Conservation (phyloP, 2,329 filamentous ascomycete species). For the Aureobasidium leucospermi region DNA sequence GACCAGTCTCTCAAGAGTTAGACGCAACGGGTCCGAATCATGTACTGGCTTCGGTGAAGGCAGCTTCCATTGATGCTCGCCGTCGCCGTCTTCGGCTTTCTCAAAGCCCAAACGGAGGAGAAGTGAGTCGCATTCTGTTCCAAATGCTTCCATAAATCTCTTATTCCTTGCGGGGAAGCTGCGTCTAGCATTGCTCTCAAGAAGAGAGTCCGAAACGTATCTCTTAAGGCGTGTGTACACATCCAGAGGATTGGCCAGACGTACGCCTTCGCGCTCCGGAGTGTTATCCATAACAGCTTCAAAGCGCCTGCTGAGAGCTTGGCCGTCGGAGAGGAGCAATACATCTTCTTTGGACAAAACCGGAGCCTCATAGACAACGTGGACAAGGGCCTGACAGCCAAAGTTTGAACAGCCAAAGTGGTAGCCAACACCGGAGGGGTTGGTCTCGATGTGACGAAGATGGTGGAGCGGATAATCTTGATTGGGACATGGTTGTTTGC, state of each 20-base stretch:
- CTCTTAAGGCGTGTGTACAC: constrained; percentile 50
- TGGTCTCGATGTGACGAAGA: constrained; percentile 28
- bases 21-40: constrained; percentile 23
- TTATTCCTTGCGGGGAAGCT: constrained; percentile 55
- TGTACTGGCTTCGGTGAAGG: constrained; percentile 20
- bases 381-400: constrained; percentile 48
- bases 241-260: constrained; percentile 45
- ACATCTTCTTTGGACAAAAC: constrained; percentile 44
- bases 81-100: constrained; percentile 22
- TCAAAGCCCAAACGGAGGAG: constrained; percentile 53
- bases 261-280: constrained; percentile 48
- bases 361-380: constrained; percentile 46
- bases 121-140: constrained; percentile 52
- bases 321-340: constrained; percentile 47
- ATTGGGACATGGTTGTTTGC: constrained; percentile 37
- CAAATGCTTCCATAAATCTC: constrained; percentile 57
- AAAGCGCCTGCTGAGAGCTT: constrained; percentile 46
- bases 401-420: constrained; percentile 52
- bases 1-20: constrained; percentile 52
- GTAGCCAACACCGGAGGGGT: constrained; percentile 28
- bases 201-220: constrained; percentile 54
- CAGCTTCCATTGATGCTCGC: constrained; percentile 22
- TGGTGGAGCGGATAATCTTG: constrained; percentile 54
- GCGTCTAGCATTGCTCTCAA: constrained; percentile 42
- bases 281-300: constrained; percentile 44